These are phyloP conservation scores for Cladophialophora exuberans DNA, from an alignment of 2,329 filamentous ascomycete genomes.

Conservation along the genomic window DNA sequence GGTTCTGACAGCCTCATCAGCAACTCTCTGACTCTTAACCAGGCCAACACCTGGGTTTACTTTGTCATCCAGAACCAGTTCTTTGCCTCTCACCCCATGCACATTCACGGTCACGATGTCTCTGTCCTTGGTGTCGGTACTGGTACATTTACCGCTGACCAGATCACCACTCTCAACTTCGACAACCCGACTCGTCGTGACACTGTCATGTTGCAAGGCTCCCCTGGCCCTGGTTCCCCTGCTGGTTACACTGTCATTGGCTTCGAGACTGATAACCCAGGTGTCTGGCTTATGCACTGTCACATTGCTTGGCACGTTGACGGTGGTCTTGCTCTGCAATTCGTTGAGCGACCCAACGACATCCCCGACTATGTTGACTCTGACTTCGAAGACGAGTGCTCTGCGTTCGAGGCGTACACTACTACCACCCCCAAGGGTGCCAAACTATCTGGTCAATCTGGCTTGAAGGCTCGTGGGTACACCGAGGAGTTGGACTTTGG, in stretches of 20 bases:
- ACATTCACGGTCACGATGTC: constrained; percentile 74
- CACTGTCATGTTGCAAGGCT: constrained; percentile 45
- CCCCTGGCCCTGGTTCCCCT: constrained; percentile 19
- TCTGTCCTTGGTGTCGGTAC: constrained; percentile 59
- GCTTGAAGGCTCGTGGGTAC: constrained; percentile 21
- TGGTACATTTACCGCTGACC: constrained; percentile 44
- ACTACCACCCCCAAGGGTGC: constrained; percentile 14
- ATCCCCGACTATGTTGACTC: constrained; percentile 26
- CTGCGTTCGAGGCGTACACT: constrained; percentile 16
- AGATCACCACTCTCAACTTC: constrained; percentile 64
- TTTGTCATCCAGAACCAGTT: constrained; percentile 35
- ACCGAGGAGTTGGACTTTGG: constrained; percentile 15
- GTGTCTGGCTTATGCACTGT: constrained; percentile 75
- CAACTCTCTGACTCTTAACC: constrained; percentile 27
- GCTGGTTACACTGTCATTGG: constrained; percentile 65
- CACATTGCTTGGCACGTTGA: constrained; percentile 79
- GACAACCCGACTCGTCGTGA: constrained; percentile 68
- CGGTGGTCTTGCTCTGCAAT: constrained; percentile 64
- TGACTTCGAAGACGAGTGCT: constrained; percentile 29
- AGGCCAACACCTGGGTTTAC: constrained; percentile 31
- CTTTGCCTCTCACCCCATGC: constrained; percentile 61
- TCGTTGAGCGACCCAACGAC: constrained; percentile 30
- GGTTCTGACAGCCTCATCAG: constrained; percentile 19
- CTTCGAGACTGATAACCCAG: constrained; percentile 50
- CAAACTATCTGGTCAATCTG: constrained; percentile 21